Base-by-base conservation (phyloP, 2,329 filamentous ascomycete genomes). In the Dactylonectria estremocensis region DNA sequence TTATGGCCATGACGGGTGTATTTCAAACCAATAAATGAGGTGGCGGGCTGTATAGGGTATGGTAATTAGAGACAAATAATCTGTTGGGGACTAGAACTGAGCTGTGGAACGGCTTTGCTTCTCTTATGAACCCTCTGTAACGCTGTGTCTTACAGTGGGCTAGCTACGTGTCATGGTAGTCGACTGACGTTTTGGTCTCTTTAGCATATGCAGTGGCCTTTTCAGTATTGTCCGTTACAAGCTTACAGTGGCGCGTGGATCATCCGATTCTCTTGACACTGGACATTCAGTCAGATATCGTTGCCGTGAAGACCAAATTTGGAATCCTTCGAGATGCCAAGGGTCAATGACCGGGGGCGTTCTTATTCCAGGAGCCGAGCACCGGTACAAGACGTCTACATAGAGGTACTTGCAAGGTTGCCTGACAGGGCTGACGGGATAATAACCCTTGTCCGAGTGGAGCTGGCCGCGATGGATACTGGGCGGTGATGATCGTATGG, bases 361-460 rank as follows among this genome's bases (percentile, higher is more conserved):
- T 37, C 9, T 10, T 10, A 37, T 37, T 37, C 35, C 35, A 37
- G 35, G 35, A 37, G 35, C 35, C 35, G 5, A 14, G 13, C 35
- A 37, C 10, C 10, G 35, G 35, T 37, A 37, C 35, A 14, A 10
- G 35, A 10, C 35, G 35, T 37, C 10, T 57, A 57, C 40, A n/a
- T 57, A 3, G 14, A 45, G 54, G 54, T 57, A 57, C 54, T 45
- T 57, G 16, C 35, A 57, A 10, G 54, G 54, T 1, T 13, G n/a
- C 5, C 24, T 46, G 54, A 45, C 37, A 57, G 54, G 40, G 50
- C 50, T 45, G 54, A 45, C 40, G 22, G 54, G 20, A 50, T 37
- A 5, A 49, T 5, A 31, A 18, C 24, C 56, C 56, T n/a, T 37
- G 45, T 28, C 45, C 8, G n/a, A 10, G 28, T 49, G 45, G 56